A percentile compares a stretch with the other conserved stretches of the same genome.
These are phyloP conservation scores for Heliosperma pusillum DNA, from an alignment of 148 eudicot species.

Conservation along the genomic window DNA sequence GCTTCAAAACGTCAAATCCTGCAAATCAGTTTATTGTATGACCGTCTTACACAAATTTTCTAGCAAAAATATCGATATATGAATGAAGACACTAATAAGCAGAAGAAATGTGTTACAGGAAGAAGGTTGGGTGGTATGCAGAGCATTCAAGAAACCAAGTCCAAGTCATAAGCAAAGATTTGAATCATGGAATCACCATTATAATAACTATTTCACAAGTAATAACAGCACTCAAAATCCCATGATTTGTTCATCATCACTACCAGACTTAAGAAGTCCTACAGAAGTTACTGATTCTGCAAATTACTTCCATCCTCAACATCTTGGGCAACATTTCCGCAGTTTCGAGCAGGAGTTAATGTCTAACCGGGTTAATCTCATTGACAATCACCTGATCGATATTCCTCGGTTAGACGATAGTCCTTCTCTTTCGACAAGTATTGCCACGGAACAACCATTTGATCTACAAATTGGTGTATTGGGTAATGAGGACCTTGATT, in stretches of 20 bases:
- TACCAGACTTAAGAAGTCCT: slow-evolving; percentile 29
- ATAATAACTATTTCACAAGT: slow-evolving; percentile 19
- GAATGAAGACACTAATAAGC: too few species aligned
- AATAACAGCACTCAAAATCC: slow-evolving; percentile 13
- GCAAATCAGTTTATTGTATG: too few species aligned
- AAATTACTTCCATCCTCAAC: slow-evolving; percentile 22
- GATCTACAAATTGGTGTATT: slow-evolving; percentile 17
- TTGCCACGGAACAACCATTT: slow-evolving; percentile 22
- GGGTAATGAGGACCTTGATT: slow-evolving; percentile 25
- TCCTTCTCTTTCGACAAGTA: slow-evolving; percentile 43
- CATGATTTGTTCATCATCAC: slow-evolving; percentile 21
- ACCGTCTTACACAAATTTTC: too few species aligned
- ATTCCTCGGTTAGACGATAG: slow-evolving; percentile 53
- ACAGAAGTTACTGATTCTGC: slow-evolving; percentile 14
- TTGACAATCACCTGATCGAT: slow-evolving; percentile 32
- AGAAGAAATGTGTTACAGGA: slow-evolving; percentile 39
- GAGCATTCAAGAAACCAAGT: slow-evolving; percentile 87
- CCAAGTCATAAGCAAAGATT: slow-evolving; percentile 61
- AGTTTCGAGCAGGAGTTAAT: slow-evolving; percentile 25
- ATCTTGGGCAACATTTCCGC: slow-evolving; percentile 5
- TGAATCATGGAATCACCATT: slow-evolving; percentile 49
- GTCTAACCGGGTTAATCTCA: slow-evolving; percentile 12
- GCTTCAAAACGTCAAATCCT: too few species aligned
- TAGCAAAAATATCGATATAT: too few species aligned
- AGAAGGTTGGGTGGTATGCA: slow-evolving; percentile 98